Base-by-base conservation (phyloP, 306 rosid genomes). In the Citrullus colocynthis region DNA sequence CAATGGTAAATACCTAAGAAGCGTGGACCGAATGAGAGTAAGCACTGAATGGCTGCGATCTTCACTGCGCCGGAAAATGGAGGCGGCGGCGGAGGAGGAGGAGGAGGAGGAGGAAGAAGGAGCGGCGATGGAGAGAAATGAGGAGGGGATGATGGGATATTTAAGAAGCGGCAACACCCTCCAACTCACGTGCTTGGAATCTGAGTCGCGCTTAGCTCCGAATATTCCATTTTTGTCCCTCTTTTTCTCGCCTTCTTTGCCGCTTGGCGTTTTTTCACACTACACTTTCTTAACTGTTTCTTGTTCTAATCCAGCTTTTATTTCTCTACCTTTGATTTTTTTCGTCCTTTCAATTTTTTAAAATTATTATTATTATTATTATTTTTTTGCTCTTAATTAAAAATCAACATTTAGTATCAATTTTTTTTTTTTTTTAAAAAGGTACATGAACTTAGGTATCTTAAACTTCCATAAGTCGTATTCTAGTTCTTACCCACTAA, bases 141-240 rank as follows among this genome's bases (percentile, higher is more conserved):
- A 56, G 37, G 24, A 76, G 24, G 20, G 52, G 77, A 18, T 34
- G 54, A 42, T 41, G 79, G 80, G 63, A 57, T 64, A 75, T 80
- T 84, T 84, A 84, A 75, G n/a, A 73, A 80, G 74, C 80, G 80
- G 13, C 17, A 75, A 49, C 34, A 48, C 79, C 75, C 5, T 45
- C 78, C 6, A 9, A 32, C 10, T 21, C 69, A 41, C 21, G 78
- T 74, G 49, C 63, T 34, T 54, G 39, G 37, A 28, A 48, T 60
- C 64, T 20, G 57, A 52, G n/a, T 52, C 11, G 34, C 14, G 4
- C 18, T 16, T 18, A 17, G 21, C 72, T 9, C 54, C 74, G 74
- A 67, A 67, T 67, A 67, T 67, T 67, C 74, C 54, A 39, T 67
- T 21, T 41, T 5, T 7, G 1, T 17, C 24, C 71, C 24, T 34